These are phyloP conservation scores for Rosa rugosa DNA, from an alignment of 306 rosid genomes.

Conservation along the genomic window DNA sequence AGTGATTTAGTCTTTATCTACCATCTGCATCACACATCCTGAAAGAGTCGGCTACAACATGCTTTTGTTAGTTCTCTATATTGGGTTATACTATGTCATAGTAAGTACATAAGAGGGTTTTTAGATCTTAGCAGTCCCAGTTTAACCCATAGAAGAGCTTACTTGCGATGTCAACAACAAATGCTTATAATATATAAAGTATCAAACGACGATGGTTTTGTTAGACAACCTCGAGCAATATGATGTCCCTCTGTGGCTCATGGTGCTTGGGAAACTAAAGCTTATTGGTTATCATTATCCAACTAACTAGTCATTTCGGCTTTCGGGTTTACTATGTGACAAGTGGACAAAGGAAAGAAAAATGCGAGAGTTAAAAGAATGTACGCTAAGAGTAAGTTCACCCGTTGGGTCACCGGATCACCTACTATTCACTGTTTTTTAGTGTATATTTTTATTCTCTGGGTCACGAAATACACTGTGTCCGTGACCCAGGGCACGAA, in stretches of 20 bases:
- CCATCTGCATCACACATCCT: conserved; percentile 3
- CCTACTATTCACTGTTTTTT: too few relatives aligned
- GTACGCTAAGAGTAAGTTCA: too few relatives aligned
- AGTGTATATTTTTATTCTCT: too few relatives aligned
- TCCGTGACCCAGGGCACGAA: too few relatives aligned
- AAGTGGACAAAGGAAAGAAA: not conserved
- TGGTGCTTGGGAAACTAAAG: not conserved
- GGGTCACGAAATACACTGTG: too few relatives aligned
- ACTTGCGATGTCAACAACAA: conserved; percentile 18
- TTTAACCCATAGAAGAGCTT: conserved; percentile 24
- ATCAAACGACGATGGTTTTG: not conserved
- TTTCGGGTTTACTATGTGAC: not conserved
- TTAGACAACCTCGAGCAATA: not conserved
- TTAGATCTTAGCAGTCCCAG: conserved; percentile 28
- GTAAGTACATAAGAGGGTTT: conserved; percentile 15
- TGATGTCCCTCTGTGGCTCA: too few relatives aligned
- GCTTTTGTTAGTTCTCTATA: conserved; percentile 11
- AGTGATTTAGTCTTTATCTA: conserved; percentile 30
- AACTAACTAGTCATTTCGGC: not conserved
- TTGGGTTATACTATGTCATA: not conserved
- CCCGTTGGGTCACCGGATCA: too few relatives aligned
- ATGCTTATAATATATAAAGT: conserved; percentile 10
- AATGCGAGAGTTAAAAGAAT: not conserved
- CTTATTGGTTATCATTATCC: not conserved
- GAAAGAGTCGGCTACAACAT: not conserved